These are phyloP conservation scores for Schrenkiella parvula DNA, from an alignment of 345 rosid genomes.

Conservation along the genomic window DNA sequence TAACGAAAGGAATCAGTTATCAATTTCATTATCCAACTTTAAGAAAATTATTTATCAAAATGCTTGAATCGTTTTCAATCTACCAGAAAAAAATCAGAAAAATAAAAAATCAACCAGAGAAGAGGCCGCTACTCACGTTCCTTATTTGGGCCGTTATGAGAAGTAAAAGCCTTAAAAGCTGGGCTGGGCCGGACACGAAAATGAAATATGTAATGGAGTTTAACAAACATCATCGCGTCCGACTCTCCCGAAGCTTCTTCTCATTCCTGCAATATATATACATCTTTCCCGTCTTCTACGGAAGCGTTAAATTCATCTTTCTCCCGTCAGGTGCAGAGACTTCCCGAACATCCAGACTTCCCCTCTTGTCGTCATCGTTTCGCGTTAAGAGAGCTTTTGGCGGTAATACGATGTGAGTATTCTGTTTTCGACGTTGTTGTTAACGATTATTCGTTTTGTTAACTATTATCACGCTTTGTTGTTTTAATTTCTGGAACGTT, in stretches of 20 bases:
- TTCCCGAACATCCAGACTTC: background rate
- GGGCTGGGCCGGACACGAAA: conserved; percentile 17
- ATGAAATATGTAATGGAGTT: conserved; percentile 24
- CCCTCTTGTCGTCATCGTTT: background rate
- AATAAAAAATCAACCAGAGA: too few relatives aligned
- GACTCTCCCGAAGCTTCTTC: conserved; percentile 60
- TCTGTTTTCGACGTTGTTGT: background rate
- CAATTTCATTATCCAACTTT: background rate
- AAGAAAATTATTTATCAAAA: background rate
- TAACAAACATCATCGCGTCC: conserved; percentile 34
- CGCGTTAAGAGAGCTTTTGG: background rate
- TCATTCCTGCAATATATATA: background rate
- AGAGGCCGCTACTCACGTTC: too few relatives aligned
- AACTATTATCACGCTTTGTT: background rate
- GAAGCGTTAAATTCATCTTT: background rate
- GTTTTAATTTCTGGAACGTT: background rate
- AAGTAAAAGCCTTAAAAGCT: background rate
- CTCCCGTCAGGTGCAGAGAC: background rate
- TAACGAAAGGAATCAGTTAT: background rate
- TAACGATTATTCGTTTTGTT: background rate
- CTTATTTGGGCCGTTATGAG: background rate
- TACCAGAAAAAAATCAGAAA: too few relatives aligned
- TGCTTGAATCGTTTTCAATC: background rate
- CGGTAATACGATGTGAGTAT: conserved; percentile 15
- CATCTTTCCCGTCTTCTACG: accelerated